phyloP scores from a whole-genome alignment of 371 early-diverging fungal species.

The Synchytrium microbalum region DNA sequence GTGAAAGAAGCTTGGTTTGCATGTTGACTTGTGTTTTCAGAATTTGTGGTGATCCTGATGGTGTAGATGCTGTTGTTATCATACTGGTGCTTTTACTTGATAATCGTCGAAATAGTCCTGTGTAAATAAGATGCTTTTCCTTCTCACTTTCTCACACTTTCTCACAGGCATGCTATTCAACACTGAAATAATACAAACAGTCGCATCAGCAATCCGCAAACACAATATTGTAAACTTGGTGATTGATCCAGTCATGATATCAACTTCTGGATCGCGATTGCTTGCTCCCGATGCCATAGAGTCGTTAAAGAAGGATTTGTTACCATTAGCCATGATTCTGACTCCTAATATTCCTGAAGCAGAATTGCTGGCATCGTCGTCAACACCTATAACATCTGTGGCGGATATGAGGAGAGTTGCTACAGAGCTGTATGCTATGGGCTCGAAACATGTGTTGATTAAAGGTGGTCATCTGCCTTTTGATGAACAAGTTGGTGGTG shows the following conservation, averaged over 20 bases:
- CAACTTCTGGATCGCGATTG: conserved; percentile 61
- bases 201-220: conserved; percentile 22
- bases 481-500: conserved; percentile 17
- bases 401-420: conserved; percentile 50
- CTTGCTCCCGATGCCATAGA: conserved; percentile 55
- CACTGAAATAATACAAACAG: conserved; percentile 49
- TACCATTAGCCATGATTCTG: conserved; percentile 62
- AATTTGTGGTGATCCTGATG: too few species aligned
- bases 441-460: conserved; percentile 53
- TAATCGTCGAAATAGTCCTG: too few species aligned
- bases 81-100: too few species aligned
- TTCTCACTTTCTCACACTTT: neutral
- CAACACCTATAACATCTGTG: conserved; percentile 35
- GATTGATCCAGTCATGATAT: conserved; percentile 83
- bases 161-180: conserved; percentile 60
- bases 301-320: conserved; percentile 40
- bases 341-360: conserved; percentile 83
- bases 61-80: neutral
- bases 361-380: conserved; percentile 43
- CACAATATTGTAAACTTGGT: conserved; percentile 36
- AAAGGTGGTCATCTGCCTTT: conserved; percentile 78
- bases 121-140: neutral
- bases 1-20: too few species aligned
- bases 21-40: too few species aligned
- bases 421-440: conserved; percentile 35